Evolutionary conservation across 371 early-diverging fungal species (phyloP), one percentile per base, ranked within the genome.

Genomic region (Mortierella sp.): DNA sequence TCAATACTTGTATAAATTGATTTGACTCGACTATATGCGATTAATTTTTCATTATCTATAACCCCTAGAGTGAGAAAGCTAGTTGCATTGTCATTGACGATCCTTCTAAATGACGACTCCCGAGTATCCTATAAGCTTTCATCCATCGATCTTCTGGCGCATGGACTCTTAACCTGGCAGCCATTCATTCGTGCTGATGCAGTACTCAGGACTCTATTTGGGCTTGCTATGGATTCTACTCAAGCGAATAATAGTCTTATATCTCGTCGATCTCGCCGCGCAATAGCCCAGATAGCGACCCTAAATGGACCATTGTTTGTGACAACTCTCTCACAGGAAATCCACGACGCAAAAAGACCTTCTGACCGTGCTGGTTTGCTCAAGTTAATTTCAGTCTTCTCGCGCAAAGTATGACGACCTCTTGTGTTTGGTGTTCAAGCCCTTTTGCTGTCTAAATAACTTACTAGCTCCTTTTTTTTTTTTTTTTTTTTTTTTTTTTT

Each of bases 91-190:
- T 90, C 90, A 25, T 66, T 91, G 15, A 88, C 89, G 0, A 72
- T 90, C 28, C 70, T 89, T 1, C 58, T 91, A 50, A 74, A 80
- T 25, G 89, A 90, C 29, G 89, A 89, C n/a, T 71, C 86, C 1
- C 83, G 85, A 1, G 75, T 85, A 16, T 72, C 90, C 48, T 87
- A 92, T 51, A 88, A 91, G 18, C 80, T 90, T 30, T 75, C 91
- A 0, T 92, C 95, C 2, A 89, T 94, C 67, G 95, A 95, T 63
- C 64, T 96, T 5, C 68, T 95, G 7, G 91, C 93, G 3, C 86
- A 89, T 62, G 96, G 95, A 0, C 95, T 94, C 71, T 64, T 86
- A 25, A 85, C 86, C 0, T 95, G 95, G 95, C 94, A 95, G 58
- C 87, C 91, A 0, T 91, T 90, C 67, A 72, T 83, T 26, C 83